A percentile compares a stretch with the other conserved stretches of the same genome.
Evolutionary conservation across 75 land plant species (phyloP).

Genomic region (Pinus albicaulis): DNA sequence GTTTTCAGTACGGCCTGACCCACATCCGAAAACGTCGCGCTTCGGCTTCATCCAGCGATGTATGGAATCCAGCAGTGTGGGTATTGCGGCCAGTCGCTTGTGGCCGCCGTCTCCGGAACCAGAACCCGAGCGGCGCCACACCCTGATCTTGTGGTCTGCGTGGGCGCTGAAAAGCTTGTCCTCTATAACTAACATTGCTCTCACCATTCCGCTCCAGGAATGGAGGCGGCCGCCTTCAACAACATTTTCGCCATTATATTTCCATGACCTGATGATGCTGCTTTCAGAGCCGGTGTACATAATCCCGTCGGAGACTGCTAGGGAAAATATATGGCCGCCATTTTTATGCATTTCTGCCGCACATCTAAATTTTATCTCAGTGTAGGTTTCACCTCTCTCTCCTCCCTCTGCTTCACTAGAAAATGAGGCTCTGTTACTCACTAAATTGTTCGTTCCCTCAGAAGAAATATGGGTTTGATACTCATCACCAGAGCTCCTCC

Average conservation of each 20-base stretch:
- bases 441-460: too few species aligned
- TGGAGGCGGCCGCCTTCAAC: slow-evolving; percentile 43
- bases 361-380: too few species aligned
- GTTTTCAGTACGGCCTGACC: too few species aligned
- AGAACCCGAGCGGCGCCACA: slow-evolving; percentile 30
- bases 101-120: not conserved
- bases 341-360: too few species aligned
- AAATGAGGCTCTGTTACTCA: too few species aligned
- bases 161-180: slow-evolving; percentile 47
- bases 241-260: not conserved
- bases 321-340: too few species aligned
- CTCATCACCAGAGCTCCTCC: too few species aligned
- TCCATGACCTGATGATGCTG: slow-evolving; percentile 27
- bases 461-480: too few species aligned
- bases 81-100: slow-evolving; percentile 54
- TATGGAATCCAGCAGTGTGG: slow-evolving; percentile 45
- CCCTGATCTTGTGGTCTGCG: slow-evolving; percentile 73
- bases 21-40: too few species aligned
- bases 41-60: slow-evolving; percentile 14
- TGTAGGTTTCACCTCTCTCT: too few species aligned
- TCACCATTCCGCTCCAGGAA: slow-evolving; percentile 47
- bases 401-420: too few species aligned
- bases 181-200: slow-evolving; percentile 33
- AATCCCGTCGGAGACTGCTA: too few species aligned
- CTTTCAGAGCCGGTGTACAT: slow-evolving; percentile 18